A percentile compares a stretch with the other conserved stretches of the same genome.
Conservation (phyloP, 805 yeast genomes). For the Lipomyces oligophaga region DNA sequence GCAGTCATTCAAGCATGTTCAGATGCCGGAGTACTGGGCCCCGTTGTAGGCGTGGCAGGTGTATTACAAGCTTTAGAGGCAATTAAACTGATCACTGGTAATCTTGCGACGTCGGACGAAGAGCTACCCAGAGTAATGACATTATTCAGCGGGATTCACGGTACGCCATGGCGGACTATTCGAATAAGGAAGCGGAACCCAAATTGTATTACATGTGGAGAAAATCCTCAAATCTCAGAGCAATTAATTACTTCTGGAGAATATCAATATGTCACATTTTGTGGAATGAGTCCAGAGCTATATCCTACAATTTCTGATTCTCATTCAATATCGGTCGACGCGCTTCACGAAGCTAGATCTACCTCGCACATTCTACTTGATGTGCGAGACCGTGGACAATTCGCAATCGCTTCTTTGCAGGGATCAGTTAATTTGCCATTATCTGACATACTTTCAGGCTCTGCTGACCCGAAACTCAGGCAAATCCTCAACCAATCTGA, state of each 20-base stretch:
- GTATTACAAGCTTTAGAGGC: slow-evolving; percentile 84
- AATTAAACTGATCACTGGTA: slow-evolving; percentile 62
- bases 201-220: slow-evolving; percentile 64
- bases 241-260: slow-evolving; percentile 45
- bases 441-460: slow-evolving; percentile 28
- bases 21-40: slow-evolving; percentile 93
- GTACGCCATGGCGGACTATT: slow-evolving; percentile 53
- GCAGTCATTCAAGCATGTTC: slow-evolving; percentile 78
- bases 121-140: slow-evolving; percentile 36
- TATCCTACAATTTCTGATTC: slow-evolving; percentile 43
- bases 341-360: slow-evolving; percentile 31
- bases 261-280: slow-evolving; percentile 66
- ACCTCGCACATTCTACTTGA: slow-evolving; percentile 50
- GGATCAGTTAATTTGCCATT: slow-evolving; percentile 62
- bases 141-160: slow-evolving; percentile 63
- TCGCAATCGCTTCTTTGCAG: slow-evolving; percentile 57
- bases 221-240: slow-evolving; percentile 47
- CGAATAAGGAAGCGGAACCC: slow-evolving; percentile 69
- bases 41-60: slow-evolving; percentile 93
- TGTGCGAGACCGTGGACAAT: slow-evolving; percentile 80
- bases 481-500: slow-evolving; percentile 13
- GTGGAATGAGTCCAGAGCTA: slow-evolving; percentile 60
- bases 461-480: slow-evolving; percentile 5
- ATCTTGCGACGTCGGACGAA: slow-evolving; percentile 58
- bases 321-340: slow-evolving; percentile 49